Evolutionary conservation across 208 protist genomes (phyloP).

Genomic region (Wallacemonas sp.): DNA sequence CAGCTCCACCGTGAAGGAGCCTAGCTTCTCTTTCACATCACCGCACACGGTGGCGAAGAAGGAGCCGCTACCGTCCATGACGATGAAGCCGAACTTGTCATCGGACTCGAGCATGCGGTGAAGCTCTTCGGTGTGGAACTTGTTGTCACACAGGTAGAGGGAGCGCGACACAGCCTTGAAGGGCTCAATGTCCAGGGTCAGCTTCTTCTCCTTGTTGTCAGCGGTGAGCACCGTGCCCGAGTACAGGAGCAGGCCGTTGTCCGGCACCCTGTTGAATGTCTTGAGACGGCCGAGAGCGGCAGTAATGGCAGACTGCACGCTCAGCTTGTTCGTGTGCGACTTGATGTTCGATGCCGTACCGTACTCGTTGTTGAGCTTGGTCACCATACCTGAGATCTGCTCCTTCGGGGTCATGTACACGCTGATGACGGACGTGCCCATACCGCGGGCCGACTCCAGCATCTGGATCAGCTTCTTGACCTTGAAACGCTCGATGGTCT

Average conservation of each 20-base stretch:
- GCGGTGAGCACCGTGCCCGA: conserved; percentile 99
- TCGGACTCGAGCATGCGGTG: conserved; percentile 98
- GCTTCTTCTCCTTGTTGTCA: conserved; percentile 99
- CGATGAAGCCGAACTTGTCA: conserved; percentile 99
- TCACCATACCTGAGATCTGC: conserved; percentile 96
- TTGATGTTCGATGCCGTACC: conserved; percentile 99
- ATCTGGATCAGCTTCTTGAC: conserved; percentile 99
- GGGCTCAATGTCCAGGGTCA: conserved; percentile 99
- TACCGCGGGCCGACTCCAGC: conserved; percentile 97
- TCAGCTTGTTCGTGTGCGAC: conserved; percentile 97
- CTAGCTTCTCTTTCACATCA: conserved; percentile 97
- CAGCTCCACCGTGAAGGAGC: conserved; percentile 99
- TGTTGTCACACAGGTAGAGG: conserved; percentile 98
- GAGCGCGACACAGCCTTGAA: conserved; percentile 99
- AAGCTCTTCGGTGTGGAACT: conserved; percentile 98
- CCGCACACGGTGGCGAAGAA: conserved; percentile 98
- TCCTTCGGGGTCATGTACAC: conserved; percentile 99
- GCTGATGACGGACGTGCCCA: conserved; percentile 99
- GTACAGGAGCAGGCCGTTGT: conserved; percentile 99
- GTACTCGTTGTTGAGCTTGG: conserved; percentile 99
- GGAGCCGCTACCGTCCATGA: conserved; percentile 99
- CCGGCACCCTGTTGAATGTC: conserved; percentile 92
- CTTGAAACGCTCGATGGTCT: conserved; percentile 98
- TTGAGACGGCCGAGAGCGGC: conserved; percentile 91
- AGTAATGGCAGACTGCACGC: conserved; percentile 91